Evolutionary conservation across 164 flowering plant species (phyloP).

Genomic region (Berberis thunbergii): DNA sequence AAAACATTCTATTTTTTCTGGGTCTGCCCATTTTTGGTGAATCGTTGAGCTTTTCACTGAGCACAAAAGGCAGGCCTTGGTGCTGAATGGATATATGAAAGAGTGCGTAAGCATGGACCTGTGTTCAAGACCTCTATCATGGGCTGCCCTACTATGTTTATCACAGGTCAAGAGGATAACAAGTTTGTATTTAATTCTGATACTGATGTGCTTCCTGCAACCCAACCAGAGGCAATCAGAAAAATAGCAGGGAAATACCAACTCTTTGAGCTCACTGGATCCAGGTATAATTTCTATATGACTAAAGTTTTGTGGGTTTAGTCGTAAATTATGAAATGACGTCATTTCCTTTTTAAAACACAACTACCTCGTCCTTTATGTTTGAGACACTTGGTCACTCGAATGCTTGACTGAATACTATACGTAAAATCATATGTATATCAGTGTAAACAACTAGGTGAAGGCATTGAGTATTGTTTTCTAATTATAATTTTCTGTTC

Average conservation of each 20-base stretch:
- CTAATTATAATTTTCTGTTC: too few species aligned
- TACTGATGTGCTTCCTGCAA: slow-evolving; percentile 6
- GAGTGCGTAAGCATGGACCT: slow-evolving; percentile 12
- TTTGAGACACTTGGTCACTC: too few species aligned
- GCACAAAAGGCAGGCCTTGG: slow-evolving; percentile 6
- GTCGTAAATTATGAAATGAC: too few species aligned
- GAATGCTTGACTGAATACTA: too few species aligned
- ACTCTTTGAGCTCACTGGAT: slow-evolving; percentile 6
- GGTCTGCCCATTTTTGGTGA: slow-evolving; percentile 17
- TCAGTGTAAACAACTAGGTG: too few species aligned
- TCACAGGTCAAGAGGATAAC: slow-evolving; percentile 16
- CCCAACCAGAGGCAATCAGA: slow-evolving; percentile 8
- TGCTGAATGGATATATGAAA: slow-evolving; percentile 11
- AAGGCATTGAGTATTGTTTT: too few species aligned
- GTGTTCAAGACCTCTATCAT: slow-evolving; percentile 17
- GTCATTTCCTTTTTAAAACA: too few species aligned
- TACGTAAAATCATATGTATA: too few species aligned
- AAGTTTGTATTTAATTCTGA: slow-evolving; percentile 7
- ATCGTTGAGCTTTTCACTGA: slow-evolving; percentile 8
- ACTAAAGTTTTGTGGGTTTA: too few species aligned
- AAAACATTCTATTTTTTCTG: slow-evolving; percentile 1
- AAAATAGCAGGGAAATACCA: slow-evolving; percentile 5
- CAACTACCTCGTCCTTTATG: too few species aligned
- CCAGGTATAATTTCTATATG: slow-evolving; percentile 2
- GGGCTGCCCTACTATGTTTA: slow-evolving; percentile 14